Evolutionary conservation across 73 alveolate genomes (phyloP).

Genomic region (Tetrahymena thermophila): DNA sequence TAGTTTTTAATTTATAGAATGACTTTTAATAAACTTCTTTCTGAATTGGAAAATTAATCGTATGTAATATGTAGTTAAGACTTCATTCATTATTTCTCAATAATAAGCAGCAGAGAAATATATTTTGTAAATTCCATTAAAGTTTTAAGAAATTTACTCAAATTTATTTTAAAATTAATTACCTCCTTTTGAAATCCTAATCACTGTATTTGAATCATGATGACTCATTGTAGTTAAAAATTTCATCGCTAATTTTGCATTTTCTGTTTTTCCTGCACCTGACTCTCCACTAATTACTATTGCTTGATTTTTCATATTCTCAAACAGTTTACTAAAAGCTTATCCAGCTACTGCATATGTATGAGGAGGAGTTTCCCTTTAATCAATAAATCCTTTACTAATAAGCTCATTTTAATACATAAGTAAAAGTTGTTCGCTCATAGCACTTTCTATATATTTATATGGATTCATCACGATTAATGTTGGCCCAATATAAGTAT

Average conservation of each 20-base stretch:
- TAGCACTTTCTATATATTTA: slow-evolving; percentile 13
- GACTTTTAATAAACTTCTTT: background rate
- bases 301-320: slow-evolving; percentile 57
- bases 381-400: background rate
- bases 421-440: background rate
- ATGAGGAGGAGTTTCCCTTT: slow-evolving; percentile 32
- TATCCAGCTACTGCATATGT: slow-evolving; percentile 34
- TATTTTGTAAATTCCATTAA: background rate
- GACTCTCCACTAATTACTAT: slow-evolving; percentile 96
- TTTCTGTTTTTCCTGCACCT: slow-evolving; percentile 98
- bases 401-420: slow-evolving; percentile 7
- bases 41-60: background rate
- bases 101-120: too few species aligned
- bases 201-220: background rate
- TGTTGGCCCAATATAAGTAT: slow-evolving; percentile 43
- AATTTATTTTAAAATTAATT: too few species aligned
- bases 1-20: background rate
- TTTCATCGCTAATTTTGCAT: slow-evolving; percentile 82
- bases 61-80: background rate
- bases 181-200: background rate
- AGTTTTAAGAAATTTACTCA: background rate
- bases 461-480: slow-evolving; percentile 36
- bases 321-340: slow-evolving; percentile 30
- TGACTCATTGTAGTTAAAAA: slow-evolving; percentile 62
- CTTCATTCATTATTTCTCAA: background rate